Evolutionary conservation across 179 eudicot genomes (phyloP).

Genomic region (Silene coronaria): DNA sequence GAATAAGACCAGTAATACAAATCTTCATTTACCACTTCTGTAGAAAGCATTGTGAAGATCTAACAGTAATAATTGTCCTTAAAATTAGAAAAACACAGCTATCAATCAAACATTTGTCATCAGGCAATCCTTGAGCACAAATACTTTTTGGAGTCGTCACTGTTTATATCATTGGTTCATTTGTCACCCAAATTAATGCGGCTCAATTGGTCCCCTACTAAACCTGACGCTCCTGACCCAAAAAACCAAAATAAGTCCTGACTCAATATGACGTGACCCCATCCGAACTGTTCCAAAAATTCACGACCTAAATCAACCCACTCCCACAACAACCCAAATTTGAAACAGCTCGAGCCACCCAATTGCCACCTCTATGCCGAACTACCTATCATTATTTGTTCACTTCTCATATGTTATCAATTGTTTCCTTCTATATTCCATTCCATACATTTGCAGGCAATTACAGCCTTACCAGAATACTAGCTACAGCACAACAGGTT

Average conservation of each 20-base stretch:
- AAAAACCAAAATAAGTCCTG: neutral
- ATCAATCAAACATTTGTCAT: neutral
- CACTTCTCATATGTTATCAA: neutral
- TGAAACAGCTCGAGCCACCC: neutral
- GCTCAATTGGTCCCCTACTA: neutral
- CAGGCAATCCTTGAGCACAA: neutral
- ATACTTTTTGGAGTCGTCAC: neutral
- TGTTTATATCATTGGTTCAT: neutral
- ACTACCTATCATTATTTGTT: conserved; percentile 1
- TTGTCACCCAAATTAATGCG: neutral
- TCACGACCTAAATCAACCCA: neutral
- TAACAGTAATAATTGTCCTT: neutral
- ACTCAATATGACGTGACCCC: neutral
- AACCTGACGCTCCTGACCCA: neutral
- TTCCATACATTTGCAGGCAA: neutral
- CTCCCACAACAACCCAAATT: neutral
- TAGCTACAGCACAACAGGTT: neutral
- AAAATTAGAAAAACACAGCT: neutral
- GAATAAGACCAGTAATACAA: too few relatives aligned
- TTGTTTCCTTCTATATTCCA: neutral
- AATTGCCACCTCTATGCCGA: neutral
- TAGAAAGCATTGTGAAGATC: neutral
- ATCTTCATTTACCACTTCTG: neutral
- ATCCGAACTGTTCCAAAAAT: neutral
- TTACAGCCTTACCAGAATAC: too few relatives aligned